Conservation (phyloP, 83 land plant genomes). For the Picea engelmannii region DNA sequence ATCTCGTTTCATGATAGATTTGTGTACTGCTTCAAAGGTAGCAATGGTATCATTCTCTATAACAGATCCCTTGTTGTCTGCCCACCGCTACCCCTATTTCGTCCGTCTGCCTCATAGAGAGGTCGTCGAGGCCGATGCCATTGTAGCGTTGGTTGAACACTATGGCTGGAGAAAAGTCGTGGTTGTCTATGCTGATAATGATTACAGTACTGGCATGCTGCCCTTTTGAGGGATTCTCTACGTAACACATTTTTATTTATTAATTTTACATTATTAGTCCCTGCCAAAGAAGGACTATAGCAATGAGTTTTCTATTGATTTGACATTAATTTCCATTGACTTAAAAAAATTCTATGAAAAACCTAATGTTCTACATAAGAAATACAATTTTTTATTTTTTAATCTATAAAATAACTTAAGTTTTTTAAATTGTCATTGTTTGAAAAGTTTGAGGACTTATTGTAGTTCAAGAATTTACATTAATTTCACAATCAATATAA, state of each 20-base stretch:
- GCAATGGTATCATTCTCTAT: conserved; percentile 25
- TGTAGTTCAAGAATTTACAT: too few relatives aligned
- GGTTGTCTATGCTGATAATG: background rate
- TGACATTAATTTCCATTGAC: too few relatives aligned
- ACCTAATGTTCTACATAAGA: too few relatives aligned
- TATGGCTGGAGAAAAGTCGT: conserved; percentile 5
- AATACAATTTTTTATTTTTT: too few relatives aligned
- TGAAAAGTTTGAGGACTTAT: too few relatives aligned
- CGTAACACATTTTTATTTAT: too few relatives aligned
- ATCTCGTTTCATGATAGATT: conserved; percentile 15
- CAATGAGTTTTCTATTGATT: too few relatives aligned
- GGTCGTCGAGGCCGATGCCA: background rate
- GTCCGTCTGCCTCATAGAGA: conserved; percentile 21
- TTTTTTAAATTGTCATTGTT: too few relatives aligned
- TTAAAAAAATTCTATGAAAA: too few relatives aligned
- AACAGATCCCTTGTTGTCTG: conserved; percentile 24
- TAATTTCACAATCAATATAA: too few relatives aligned
- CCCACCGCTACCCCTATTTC: conserved; percentile 22
- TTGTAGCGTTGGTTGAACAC: background rate
- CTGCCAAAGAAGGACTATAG: background rate
- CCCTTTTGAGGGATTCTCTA: background rate
- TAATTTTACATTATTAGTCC: background rate
- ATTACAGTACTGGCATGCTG: background rate
- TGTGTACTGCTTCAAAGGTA: conserved; percentile 16
- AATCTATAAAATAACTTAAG: too few relatives aligned